Evolutionary conservation across 2,329 filamentous ascomycete genomes (phyloP).

Genomic region (Truncatella angustata): DNA sequence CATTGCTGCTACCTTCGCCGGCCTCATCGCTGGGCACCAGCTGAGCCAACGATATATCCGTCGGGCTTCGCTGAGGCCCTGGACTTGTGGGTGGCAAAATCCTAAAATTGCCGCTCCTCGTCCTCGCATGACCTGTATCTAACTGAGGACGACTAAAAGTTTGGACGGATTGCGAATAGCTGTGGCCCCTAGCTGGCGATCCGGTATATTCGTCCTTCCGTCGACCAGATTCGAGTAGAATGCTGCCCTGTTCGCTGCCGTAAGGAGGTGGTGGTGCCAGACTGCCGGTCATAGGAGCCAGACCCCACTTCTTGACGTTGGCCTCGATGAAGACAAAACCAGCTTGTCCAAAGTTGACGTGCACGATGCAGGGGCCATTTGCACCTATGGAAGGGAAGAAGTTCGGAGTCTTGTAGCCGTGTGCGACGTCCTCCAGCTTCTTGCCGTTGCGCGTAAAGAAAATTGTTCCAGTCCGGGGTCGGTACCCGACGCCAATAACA

Average conservation of each 20-base stretch:
- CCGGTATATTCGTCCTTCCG: constrained; percentile 56
- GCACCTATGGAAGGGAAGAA: constrained; percentile 98
- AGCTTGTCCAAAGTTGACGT: constrained; percentile 97
- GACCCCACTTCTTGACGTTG: constrained; percentile 99
- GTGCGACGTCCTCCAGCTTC: constrained; percentile 89
- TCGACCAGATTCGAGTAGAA: constrained; percentile 86
- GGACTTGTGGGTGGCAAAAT: constrained; percentile 77
- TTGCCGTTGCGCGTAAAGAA: constrained; percentile 99
- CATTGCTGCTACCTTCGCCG: constrained; percentile 64
- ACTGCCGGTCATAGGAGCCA: constrained; percentile 93
- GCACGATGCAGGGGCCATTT: constrained; percentile 86
- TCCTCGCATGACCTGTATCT: constrained; percentile 67
- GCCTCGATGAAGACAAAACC: constrained; percentile 99
- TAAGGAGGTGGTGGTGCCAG: constrained; percentile 94
- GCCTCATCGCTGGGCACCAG: constrained; percentile 69
- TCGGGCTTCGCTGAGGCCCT: constrained; percentile 85
- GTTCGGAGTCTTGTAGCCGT: constrained; percentile 91
- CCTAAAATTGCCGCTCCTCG: constrained; percentile 75
- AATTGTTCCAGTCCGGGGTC: constrained; percentile 87
- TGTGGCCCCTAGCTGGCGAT: constrained; percentile 42
- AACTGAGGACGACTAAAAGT: constrained; percentile 39
- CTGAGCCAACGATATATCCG: constrained; percentile 91
- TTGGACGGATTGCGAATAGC: constrained; percentile 43
- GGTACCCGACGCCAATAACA: constrained; percentile 92
- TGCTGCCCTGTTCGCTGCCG: constrained; percentile 94